A percentile compares a stretch with the other conserved stretches of the same genome.
phyloP scores from a whole-genome alignment of 345 rosid genomes.

The Luvunga scandens region DNA sequence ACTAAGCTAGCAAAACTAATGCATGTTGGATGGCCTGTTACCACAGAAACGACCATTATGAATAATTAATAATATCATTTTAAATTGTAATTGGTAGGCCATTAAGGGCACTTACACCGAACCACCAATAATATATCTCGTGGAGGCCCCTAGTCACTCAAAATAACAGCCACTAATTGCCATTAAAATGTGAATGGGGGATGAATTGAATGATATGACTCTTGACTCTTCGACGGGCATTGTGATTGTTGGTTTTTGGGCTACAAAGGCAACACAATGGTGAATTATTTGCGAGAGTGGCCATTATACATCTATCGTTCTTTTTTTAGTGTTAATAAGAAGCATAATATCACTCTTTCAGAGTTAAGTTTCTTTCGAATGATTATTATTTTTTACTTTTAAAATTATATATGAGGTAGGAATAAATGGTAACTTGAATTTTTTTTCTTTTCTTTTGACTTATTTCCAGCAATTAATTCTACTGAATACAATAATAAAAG shows the following conservation, averaged over 20 bases:
- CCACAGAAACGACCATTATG: not conserved
- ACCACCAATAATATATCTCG: slow-evolving; percentile 16
- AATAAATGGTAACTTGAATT: no score
- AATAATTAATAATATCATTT: not conserved
- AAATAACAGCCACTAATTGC: slow-evolving; percentile 18
- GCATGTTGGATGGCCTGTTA: not conserved
- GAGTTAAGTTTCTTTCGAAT: not conserved
- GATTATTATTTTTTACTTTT: no score
- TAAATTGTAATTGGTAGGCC: slow-evolving; percentile 20
- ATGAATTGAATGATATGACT: not conserved
- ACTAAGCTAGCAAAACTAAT: not conserved
- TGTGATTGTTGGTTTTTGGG: slow-evolving; percentile 16
- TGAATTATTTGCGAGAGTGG: slow-evolving; percentile 22
- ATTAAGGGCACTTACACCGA: slow-evolving; percentile 21
- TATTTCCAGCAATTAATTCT: no score
- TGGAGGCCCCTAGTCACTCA: slow-evolving; percentile 16
- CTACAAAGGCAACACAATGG: slow-evolving; percentile 10
- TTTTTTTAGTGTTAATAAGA: not conserved
- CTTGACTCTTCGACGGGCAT: not conserved
- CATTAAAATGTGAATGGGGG: not conserved
- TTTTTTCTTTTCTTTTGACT: no score
- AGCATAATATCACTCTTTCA: no score
- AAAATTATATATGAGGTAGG: no score
- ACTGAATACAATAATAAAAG: no score
- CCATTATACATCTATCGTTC: not conserved